Base-by-base conservation (phyloP, 306 rosid species). In the Myrica gale region DNA sequence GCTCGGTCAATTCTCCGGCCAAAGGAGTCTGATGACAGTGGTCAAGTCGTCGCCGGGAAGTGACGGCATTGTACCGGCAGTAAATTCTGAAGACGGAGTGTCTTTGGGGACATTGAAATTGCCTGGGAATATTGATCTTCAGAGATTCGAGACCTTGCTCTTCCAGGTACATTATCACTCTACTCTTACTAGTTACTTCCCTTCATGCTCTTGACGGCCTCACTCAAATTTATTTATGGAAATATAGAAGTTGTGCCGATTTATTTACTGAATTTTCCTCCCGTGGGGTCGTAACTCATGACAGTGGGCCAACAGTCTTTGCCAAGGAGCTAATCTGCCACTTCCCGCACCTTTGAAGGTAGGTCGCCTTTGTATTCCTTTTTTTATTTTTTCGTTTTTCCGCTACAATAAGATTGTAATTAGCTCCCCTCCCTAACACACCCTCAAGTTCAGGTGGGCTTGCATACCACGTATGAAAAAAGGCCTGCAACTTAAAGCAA, bases 261-360 rank as follows among this genome's bases (percentile, higher is more conserved):
- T 56, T 6, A 19, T 56, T 21, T 23, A 20, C 23, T 7, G 16
- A 60, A 60, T 11, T 9, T 23, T 23, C 26, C 26, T 23, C 26
- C 26, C 26, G 26, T 23, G 0, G 0, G 26, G 26, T 23, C 26
- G 26, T 23, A 23, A 17, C 15, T 47, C 17, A 50, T 17, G 7
- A 50, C 88, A 95, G 97, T 92, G 97, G 97, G 98, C 93, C 26
- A 92, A 92, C 69, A 89, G 98, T 79, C 97, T 95, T 61, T 84
- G 85, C 85, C 98, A 95, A 78, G 98, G 98, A 81, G 97, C 98
- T 20, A 92, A 76, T 83, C 79, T 92, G 46, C 98, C 98, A 39
- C 97, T 95, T 76, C 90, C 94, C 2, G 71, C 80, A 78, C 98
- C 98, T 76, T 82, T 95, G 76, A 95, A 84, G 98, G 98, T 90